A percentile compares a stretch with the other conserved stretches of the same genome.
Evolutionary conservation across 2,329 filamentous ascomycete species (phyloP).

Genomic region (Colletotrichum plurivorum): DNA sequence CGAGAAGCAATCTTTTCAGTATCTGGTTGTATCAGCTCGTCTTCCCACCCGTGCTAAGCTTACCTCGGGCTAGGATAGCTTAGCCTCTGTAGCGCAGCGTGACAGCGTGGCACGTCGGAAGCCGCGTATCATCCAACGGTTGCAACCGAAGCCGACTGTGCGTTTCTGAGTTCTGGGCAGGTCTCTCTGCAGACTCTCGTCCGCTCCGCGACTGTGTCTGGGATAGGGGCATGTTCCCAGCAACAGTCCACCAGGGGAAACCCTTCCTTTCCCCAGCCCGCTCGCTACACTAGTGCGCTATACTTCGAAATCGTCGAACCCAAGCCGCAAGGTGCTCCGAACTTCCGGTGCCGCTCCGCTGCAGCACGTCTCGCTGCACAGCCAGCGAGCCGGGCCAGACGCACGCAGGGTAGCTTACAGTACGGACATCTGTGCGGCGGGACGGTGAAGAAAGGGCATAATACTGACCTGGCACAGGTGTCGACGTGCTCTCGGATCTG

Average conservation of each 20-base stretch:
- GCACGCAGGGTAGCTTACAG: constrained; percentile 30
- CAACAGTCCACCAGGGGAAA: constrained; percentile 1
- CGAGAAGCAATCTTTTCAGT: background rate
- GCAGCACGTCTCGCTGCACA: constrained; percentile 1
- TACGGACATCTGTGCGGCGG: constrained; percentile 29
- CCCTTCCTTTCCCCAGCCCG: constrained; percentile 21
- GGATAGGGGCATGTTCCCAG: constrained; percentile 37
- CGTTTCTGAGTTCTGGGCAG: constrained; percentile 22
- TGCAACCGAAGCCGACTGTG: constrained; percentile 21
- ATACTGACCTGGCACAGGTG: constrained; percentile 1
- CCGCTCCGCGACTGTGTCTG: constrained; percentile 9
- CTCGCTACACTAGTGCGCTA: background rate
- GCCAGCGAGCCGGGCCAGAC: constrained; percentile 9
- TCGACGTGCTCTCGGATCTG: constrained; percentile 3
- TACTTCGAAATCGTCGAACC: constrained; percentile 9
- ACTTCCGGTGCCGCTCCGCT: constrained; percentile 12
- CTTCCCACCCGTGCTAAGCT: constrained; percentile 1
- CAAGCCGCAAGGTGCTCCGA: constrained; percentile 29
- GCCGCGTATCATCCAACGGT: constrained; percentile 19
- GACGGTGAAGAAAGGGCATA: constrained; percentile 6
- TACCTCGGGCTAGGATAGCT: constrained; percentile 12
- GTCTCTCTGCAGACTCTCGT: background rate
- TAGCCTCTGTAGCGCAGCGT: constrained; percentile 1
- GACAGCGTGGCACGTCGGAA: background rate
- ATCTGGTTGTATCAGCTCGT: constrained; percentile 9